These are phyloP conservation scores for Solanum sparsipilum DNA, from an alignment of 257 asterid species.

Conservation along the genomic window DNA sequence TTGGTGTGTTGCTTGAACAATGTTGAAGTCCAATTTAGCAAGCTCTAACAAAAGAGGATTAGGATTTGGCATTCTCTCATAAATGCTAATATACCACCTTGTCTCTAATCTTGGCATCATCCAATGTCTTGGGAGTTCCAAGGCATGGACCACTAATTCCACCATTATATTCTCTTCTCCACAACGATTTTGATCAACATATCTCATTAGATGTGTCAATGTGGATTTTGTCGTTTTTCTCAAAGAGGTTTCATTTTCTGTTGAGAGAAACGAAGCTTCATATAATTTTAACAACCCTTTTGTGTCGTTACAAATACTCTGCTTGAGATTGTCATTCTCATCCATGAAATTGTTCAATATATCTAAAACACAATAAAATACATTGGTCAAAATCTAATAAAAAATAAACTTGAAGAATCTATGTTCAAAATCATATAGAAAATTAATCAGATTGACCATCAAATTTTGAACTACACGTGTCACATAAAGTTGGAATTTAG, in stretches of 20 bases:
- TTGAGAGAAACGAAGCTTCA: slow-evolving; percentile 31
- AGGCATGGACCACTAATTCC: slow-evolving; percentile 5
- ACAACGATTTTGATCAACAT: not conserved
- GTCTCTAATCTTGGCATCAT: slow-evolving; percentile 17
- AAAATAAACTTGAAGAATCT: too few relatives aligned
- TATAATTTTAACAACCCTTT: slow-evolving; percentile 28
- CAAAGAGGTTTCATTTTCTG: not conserved
- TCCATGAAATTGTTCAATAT: slow-evolving; percentile 18
- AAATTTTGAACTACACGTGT: not conserved
- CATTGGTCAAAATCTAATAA: not conserved
- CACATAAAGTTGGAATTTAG: not conserved
- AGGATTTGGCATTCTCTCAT: slow-evolving; percentile 1
- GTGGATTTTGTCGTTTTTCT: not conserved
- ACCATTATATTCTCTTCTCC: not conserved
- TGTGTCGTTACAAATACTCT: slow-evolving; percentile 6
- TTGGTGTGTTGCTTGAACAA: slow-evolving; percentile 24
- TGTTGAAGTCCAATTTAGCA: slow-evolving; percentile 34
- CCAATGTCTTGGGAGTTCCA: slow-evolving; percentile 37
- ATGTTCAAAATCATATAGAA: not conserved
- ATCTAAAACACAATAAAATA: slow-evolving; percentile 4
- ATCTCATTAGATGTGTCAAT: not conserved
- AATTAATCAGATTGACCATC: not conserved
- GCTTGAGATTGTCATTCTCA: not conserved
- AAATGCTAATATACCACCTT: slow-evolving; percentile 18
- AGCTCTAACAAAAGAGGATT: slow-evolving; percentile 22